A percentile compares a stretch with the other conserved stretches of the same genome.
phyloP scores from a whole-genome alignment of 768 basidiomycete genomes.

The Polyporus arcularius region DNA sequence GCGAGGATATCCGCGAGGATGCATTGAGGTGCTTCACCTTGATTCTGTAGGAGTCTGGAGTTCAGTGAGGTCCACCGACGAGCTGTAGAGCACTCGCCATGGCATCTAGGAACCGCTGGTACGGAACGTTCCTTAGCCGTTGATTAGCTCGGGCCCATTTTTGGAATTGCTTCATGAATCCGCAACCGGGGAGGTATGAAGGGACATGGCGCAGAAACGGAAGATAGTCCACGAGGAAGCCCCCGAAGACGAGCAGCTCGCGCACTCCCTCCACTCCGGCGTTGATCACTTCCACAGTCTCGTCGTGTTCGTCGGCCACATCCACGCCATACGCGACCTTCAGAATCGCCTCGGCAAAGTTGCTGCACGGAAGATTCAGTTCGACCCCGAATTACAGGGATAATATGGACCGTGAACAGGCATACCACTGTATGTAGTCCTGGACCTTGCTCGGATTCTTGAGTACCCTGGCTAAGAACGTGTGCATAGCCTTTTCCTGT shows the following conservation, averaged over 20 bases:
- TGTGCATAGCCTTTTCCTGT: background rate
- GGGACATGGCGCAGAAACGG: conserved; percentile 17
- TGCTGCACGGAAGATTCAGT: background rate
- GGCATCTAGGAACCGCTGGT: background rate
- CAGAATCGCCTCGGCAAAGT: background rate
- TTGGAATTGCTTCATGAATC: background rate
- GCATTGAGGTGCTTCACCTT: background rate
- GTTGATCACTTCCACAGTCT: conserved; percentile 8
- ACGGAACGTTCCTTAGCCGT: background rate
- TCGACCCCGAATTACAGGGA: background rate
- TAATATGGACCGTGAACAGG: background rate
- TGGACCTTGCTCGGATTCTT: background rate
- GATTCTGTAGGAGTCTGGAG: background rate
- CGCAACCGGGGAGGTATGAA: background rate
- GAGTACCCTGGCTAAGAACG: background rate
- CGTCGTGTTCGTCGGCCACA: background rate
- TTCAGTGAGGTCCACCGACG: background rate
- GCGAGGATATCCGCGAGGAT: background rate
- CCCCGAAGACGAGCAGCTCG: conserved; percentile 16
- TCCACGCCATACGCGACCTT: conserved; percentile 1
- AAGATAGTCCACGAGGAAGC: conserved; percentile 28
- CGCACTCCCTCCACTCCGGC: background rate
- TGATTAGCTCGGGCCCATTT: background rate
- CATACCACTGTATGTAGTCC: background rate
- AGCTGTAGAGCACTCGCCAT: background rate